These are phyloP conservation scores for Ceratocystis ficicola DNA, from an alignment of 2,329 filamentous ascomycete species.

Conservation along the genomic window DNA sequence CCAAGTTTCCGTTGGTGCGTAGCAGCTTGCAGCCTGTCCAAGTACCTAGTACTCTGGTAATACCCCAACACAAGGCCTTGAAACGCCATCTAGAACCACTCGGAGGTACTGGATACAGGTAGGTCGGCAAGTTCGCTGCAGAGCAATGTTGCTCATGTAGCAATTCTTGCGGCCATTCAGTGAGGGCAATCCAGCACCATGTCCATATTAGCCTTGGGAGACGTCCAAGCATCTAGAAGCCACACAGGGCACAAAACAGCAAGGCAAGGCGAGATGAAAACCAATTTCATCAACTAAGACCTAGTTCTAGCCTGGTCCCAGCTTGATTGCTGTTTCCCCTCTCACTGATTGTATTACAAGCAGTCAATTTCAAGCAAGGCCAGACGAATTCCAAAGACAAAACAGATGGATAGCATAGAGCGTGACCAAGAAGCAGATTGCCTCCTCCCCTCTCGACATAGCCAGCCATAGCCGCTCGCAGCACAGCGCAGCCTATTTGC, in stretches of 20 bases:
- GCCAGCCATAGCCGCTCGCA: background rate
- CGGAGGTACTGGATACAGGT: background rate
- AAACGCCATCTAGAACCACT: background rate
- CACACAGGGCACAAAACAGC: background rate
- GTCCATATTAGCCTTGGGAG: background rate
- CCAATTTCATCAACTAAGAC: background rate
- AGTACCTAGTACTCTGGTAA: background rate
- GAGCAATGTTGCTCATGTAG: background rate
- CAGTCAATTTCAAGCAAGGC: background rate
- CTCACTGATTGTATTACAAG: background rate
- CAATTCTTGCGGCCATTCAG: background rate
- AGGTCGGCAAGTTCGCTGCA: background rate
- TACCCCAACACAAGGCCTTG: background rate
- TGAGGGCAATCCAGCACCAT: background rate
- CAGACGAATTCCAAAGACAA: background rate
- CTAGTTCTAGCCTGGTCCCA: background rate
- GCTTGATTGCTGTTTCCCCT: background rate
- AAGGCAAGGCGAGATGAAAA: background rate
- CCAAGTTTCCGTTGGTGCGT: conserved; percentile 1
- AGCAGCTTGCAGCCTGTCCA: background rate
- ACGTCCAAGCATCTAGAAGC: background rate
- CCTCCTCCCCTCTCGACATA: background rate
- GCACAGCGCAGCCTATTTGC: background rate
- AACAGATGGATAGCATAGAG: background rate
- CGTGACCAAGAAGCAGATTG: background rate